These are phyloP conservation scores for Pythium rishiriense DNA, from an alignment of 352 stramenopile genomes.

Conservation along the genomic window DNA sequence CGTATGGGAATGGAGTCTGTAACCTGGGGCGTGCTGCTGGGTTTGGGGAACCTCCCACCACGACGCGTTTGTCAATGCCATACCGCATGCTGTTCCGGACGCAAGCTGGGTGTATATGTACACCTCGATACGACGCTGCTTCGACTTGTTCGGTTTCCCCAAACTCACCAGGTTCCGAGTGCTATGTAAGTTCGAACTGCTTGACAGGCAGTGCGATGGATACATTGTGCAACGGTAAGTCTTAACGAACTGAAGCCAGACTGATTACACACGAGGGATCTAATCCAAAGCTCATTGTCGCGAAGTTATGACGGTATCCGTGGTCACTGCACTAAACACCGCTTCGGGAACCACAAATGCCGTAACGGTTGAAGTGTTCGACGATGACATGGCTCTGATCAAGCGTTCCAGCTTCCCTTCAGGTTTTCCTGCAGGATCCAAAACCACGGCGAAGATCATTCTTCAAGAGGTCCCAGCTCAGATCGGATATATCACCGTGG, in stretches of 20 bases:
- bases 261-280: too few relatives aligned
- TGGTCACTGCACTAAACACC: constrained; percentile 1
- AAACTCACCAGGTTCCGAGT: constrained; percentile 12
- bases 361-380: constrained; percentile 20
- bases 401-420: constrained; percentile 1
- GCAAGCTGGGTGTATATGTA: constrained; percentile 20
- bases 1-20: constrained; percentile 11
- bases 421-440: constrained; percentile 1
- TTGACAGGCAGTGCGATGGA: neutral
- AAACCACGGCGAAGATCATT: constrained; percentile 14
- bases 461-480: constrained; percentile 6
- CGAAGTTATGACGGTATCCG: constrained; percentile 19
- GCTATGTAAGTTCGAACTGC: constrained; percentile 12
- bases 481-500: constrained; percentile 24
- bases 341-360: constrained; percentile 1
- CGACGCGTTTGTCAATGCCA: neutral
- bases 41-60: neutral
- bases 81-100: constrained; percentile 15
- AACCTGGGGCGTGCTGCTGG: constrained; percentile 18
- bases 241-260: too few relatives aligned
- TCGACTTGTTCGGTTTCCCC: constrained; percentile 15
- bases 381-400: constrained; percentile 17
- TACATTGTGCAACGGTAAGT: neutral
- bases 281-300: neutral
- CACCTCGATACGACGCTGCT: neutral